Percentiles rank a stretch among this genome's conserved stretches.
Evolutionary conservation across 1,284 basidiomycete genomes (phyloP).

Genomic region (Malassezia yamatoensis): DNA sequence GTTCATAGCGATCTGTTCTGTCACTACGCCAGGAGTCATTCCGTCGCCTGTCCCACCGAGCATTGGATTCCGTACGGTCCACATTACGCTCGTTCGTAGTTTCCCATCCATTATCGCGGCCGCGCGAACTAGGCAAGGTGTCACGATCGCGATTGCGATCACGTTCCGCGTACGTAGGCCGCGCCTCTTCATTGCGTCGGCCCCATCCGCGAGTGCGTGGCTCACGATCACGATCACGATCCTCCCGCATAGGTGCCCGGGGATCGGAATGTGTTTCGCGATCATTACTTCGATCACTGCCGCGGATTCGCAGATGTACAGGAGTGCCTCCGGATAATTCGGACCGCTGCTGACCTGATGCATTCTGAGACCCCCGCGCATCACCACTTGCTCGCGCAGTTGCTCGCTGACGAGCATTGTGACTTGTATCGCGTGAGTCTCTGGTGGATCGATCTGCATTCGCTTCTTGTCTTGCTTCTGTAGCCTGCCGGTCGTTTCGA

Average conservation of each 20-base stretch:
- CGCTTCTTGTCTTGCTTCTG: too few relatives aligned
- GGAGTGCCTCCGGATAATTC: background rate
- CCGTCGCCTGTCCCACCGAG: conserved; percentile 9
- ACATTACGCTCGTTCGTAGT: background rate
- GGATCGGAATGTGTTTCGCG: background rate
- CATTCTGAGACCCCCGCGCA: too few relatives aligned
- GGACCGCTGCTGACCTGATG: too few relatives aligned
- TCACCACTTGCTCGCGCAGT: too few relatives aligned
- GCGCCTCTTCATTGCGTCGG: background rate
- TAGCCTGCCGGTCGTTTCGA: too few relatives aligned
- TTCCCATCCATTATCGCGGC: background rate
- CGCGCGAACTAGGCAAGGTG: background rate
- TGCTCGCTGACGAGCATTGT: too few relatives aligned
- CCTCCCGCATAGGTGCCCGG: background rate
- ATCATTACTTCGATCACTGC: conserved; percentile 1
- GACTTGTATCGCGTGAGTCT: too few relatives aligned
- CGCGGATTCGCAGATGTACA: background rate
- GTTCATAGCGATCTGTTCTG: background rate
- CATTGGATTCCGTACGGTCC: background rate
- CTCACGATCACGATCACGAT: background rate
- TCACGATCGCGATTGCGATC: background rate
- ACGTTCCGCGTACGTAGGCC: background rate
- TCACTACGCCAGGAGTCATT: background rate
- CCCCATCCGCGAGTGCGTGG: background rate
- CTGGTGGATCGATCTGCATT: too few relatives aligned